These are phyloP conservation scores for Phytophthora rubi DNA, from an alignment of 352 stramenopile species.

Conservation along the genomic window DNA sequence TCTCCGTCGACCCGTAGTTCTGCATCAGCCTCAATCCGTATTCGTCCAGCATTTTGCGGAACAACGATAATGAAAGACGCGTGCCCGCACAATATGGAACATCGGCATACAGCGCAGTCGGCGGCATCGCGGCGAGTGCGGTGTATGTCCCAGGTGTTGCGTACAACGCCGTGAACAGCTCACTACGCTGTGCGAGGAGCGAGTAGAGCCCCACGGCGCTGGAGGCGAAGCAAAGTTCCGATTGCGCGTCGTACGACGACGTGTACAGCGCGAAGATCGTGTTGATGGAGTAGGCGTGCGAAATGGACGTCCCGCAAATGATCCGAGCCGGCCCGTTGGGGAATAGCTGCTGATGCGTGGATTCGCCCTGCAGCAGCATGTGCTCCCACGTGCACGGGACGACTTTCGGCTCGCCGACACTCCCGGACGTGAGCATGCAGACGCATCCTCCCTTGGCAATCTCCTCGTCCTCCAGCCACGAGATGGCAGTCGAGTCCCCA, in stretches of 20 bases:
- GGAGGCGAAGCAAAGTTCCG: constrained; percentile 74
- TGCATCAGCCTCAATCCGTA: constrained; percentile 82
- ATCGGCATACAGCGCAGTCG: constrained; percentile 62
- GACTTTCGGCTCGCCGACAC: constrained; percentile 79
- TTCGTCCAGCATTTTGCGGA: constrained; percentile 52
- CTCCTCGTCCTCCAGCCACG: constrained; percentile 47
- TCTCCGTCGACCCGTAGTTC: constrained; percentile 90
- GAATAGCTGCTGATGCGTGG: constrained; percentile 81
- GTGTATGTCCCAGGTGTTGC: constrained; percentile 85
- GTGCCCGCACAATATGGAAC: constrained; percentile 79
- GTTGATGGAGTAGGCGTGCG: constrained; percentile 89
- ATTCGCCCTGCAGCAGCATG: constrained; percentile 82
- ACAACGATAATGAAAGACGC: constrained; percentile 60
- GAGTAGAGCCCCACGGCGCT: constrained; percentile 56
- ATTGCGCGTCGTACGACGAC: constrained; percentile 63
- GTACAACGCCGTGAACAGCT: constrained; percentile 69
- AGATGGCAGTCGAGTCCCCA: background rate
- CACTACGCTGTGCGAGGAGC: constrained; percentile 47
- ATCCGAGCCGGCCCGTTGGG: constrained; percentile 63
- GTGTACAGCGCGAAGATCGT: constrained; percentile 81
- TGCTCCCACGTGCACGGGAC: constrained; percentile 75
- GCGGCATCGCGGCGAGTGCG: constrained; percentile 57
- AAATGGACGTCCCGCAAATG: constrained; percentile 81
- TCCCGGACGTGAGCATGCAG: constrained; percentile 87
- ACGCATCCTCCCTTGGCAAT: constrained; percentile 53